Percentiles rank a stretch among this genome's conserved stretches.
Conservation (phyloP, 2,329 filamentous ascomycete species). For the Colletotrichum brevisporum region DNA sequence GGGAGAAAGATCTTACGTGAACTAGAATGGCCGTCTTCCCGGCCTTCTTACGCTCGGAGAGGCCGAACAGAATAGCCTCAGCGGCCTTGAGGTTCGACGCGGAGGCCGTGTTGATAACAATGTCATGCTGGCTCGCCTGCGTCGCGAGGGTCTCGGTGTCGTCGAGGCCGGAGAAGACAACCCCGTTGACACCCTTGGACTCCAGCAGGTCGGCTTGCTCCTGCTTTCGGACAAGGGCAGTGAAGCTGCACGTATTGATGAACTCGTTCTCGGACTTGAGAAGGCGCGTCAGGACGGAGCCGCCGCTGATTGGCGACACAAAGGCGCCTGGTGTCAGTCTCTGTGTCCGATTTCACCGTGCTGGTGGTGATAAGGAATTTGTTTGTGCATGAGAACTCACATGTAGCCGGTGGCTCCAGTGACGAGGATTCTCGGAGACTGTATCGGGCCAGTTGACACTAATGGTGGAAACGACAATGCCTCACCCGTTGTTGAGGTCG, state of each 20-base stretch:
- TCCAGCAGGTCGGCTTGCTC: neutral
- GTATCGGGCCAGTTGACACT: too few species aligned
- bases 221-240: neutral
- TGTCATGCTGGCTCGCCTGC: neutral
- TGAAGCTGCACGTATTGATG: neutral
- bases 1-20: neutral
- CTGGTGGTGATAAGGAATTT: too few species aligned
- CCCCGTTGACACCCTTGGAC: neutral
- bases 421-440: neutral
- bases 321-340: too few species aligned
- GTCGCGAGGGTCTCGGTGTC: neutral
- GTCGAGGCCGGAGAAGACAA: neutral
- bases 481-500: too few species aligned
- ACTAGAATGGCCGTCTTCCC: neutral
- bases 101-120: neutral
- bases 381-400: neutral
- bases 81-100: neutral
- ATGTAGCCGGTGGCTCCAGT: neutral
- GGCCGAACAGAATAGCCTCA: neutral
- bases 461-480: too few species aligned
- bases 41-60: neutral
- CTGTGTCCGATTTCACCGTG: too few species aligned
- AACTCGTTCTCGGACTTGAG: neutral
- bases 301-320: neutral
- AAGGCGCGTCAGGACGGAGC: neutral